Conservation (phyloP, 2,329 filamentous ascomycete genomes). For the Pyrenophora tritici-repentis region DNA sequence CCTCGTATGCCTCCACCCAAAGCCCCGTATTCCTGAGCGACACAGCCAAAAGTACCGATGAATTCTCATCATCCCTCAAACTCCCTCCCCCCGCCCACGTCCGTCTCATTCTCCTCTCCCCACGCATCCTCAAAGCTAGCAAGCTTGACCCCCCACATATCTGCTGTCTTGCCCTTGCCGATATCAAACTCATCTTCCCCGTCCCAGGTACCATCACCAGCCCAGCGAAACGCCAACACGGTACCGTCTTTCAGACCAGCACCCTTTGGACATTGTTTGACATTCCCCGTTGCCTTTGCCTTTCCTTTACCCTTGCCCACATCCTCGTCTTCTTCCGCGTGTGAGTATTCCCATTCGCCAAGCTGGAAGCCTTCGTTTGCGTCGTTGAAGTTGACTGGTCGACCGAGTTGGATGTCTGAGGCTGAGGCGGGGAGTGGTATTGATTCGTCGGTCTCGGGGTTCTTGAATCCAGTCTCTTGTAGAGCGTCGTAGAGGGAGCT, state of each 20-base stretch:
- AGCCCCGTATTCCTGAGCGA: no score
- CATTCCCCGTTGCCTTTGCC: constrained; percentile 21
- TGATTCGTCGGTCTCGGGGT: constrained; percentile 38
- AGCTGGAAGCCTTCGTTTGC: constrained; percentile 48
- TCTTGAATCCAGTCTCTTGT: constrained; percentile 43
- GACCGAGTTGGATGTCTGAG: constrained; percentile 49
- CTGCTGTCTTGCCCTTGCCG: constrained; percentile 9
- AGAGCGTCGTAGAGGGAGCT: constrained; percentile 50
- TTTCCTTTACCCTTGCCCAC: constrained; percentile 48
- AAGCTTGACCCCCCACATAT: constrained; percentile 44
- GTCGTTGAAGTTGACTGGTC: constrained; percentile 49
- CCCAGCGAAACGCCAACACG: constrained; percentile 47
- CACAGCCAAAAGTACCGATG: no score
- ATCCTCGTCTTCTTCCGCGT: constrained; percentile 35
- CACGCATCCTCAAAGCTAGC: constrained; percentile 47
- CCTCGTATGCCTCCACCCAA: no score
- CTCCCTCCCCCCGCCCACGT: constrained; percentile 37
- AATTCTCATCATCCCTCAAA: constrained; percentile 35
- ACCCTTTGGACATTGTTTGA: constrained; percentile 42
- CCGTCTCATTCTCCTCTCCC: constrained; percentile 38
- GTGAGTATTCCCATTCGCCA: constrained; percentile 40
- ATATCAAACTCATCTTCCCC: constrained; percentile 22
- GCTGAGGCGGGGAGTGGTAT: constrained; percentile 47
- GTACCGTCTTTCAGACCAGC: constrained; percentile 43
- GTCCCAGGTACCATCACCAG: constrained; percentile 31